Percentiles rank a stretch among this genome's conserved stretches.
Evolutionary conservation across 257 asterid species (phyloP).

Genomic region (Solanum sitiens): DNA sequence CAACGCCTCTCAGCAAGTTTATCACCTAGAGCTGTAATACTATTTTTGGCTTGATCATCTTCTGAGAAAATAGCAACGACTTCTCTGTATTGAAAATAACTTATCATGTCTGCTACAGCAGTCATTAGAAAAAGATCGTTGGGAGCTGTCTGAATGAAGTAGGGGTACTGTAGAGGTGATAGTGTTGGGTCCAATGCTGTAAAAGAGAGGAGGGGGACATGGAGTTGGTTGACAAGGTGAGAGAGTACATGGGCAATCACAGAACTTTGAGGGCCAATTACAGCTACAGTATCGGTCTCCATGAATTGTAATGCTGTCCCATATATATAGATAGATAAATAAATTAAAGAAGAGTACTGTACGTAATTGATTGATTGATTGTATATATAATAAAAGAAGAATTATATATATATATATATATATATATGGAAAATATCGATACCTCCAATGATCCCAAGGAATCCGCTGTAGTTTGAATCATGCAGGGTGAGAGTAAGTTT

Average conservation of each 20-base stretch:
- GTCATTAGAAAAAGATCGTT: constrained; percentile 62
- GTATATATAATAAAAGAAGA: too few relatives aligned
- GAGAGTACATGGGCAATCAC: constrained; percentile 73
- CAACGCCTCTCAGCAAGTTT: constrained; percentile 52
- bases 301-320: constrained; percentile 56
- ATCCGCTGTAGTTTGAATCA: constrained; percentile 64
- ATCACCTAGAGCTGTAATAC: constrained; percentile 45
- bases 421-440: not conserved
- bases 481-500: constrained; percentile 37
- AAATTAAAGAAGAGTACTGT: not conserved
- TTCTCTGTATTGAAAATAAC: constrained; percentile 48
- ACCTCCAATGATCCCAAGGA: constrained; percentile 74
- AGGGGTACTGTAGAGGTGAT: constrained; percentile 75
- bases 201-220: constrained; percentile 74
- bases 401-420: too few relatives aligned
- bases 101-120: constrained; percentile 65
- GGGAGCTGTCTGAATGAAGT: constrained; percentile 73
- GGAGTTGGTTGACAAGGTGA: constrained; percentile 76
- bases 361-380: not conserved
- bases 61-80: constrained; percentile 49
- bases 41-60: constrained; percentile 63
- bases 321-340: not conserved
- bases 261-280: constrained; percentile 83
- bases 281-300: constrained; percentile 65
- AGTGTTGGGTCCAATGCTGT: constrained; percentile 73